These are phyloP conservation scores for Candida caryicola DNA, from an alignment of 805 yeast genomes.

Conservation along the genomic window DNA sequence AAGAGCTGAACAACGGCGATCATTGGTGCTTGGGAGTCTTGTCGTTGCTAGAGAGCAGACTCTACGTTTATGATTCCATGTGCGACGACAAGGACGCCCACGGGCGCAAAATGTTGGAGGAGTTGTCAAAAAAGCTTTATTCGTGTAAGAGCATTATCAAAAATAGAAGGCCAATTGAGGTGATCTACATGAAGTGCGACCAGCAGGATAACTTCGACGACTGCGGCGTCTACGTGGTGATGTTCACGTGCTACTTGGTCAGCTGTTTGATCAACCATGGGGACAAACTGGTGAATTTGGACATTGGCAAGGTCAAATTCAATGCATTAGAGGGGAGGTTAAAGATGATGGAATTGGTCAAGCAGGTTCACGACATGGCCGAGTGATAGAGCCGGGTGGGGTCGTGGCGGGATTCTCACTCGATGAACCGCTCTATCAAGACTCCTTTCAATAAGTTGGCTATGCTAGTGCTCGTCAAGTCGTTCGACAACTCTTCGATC, in stretches of 20 bases:
- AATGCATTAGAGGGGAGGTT: conserved; percentile 50
- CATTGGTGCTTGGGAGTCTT: conserved; percentile 73
- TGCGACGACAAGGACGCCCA: conserved; percentile 13
- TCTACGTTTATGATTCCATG: conserved; percentile 62
- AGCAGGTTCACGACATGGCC: not conserved
- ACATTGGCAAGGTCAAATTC: conserved; percentile 38
- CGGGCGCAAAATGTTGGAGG: conserved; percentile 24
- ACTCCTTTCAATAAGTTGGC: conserved; percentile 27
- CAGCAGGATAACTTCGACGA: conserved; percentile 67
- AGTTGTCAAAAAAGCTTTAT: conserved; percentile 23
- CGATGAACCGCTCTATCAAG: conserved; percentile 24
- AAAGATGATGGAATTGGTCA: conserved; percentile 26
- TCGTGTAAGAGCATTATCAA: conserved; percentile 21
- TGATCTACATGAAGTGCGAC: conserved; percentile 41
- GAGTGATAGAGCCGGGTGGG: not conserved
- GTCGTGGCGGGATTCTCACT: not conserved
- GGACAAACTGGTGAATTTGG: conserved; percentile 32
- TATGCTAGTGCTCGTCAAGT: conserved; percentile 22
- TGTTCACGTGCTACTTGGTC: conserved; percentile 31
- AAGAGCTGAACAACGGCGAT: conserved; percentile 60
- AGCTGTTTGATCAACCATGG: conserved; percentile 5
- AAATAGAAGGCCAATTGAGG: conserved; percentile 21
- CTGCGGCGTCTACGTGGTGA: conserved; percentile 52
- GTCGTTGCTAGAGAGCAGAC: conserved; percentile 44
- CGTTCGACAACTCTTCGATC: conserved; percentile 12